Base-by-base conservation (phyloP, 2,329 filamentous ascomycete genomes). In the Lecanicillium sp. region DNA sequence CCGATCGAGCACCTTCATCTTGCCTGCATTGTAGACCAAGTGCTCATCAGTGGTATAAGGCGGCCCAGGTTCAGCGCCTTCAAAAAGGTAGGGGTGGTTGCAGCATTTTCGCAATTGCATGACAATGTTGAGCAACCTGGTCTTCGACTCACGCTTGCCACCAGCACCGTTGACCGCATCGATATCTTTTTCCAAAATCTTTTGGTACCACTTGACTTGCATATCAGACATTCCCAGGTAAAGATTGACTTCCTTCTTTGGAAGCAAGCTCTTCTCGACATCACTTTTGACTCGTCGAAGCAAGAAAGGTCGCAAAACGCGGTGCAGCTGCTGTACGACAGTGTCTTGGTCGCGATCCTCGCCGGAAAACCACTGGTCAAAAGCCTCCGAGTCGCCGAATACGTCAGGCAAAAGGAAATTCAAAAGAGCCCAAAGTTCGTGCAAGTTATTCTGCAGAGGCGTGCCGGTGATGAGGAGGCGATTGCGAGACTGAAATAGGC, bases 81-180 rank as follows among this genome's bases (percentile, higher is more conserved):
- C 92, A 50, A 98, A 98, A 1, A 98, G 77, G 52, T 98, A 98
- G 1, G 92, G 92, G 56, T 98, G 92, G 52, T 98, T 98, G 61
- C 92, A 98, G 65, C 92, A 98, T 64, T 98, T 98, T 52, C 92
- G 83, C 47, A 98, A 75, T 63, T 98, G 92, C 92, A 98, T 98
- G 51, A 98, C 92, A 55, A 98, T 98, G 64, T 98, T 98, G 47
- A 98, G 73, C 16, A 98, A 75, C 47, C 92, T 80, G 2, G 92
- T 98, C 68, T 98, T 98, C 22, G 90, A 96, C 64, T 98, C 92
- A 43, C 89, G 84, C 65, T 95, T 98, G 36, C 92, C 92, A 46
- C 84, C 87, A 20, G 90, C 92, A 44, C 92, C 92, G 50, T 98
- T 98, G 53, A 98, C 90, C 12, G 92, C 92, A 60, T 98, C 92